A percentile compares a stretch with the other conserved stretches of the same genome.
These are phyloP conservation scores for Pyrus pyrifolia DNA, from an alignment of 306 rosid genomes.

Conservation along the genomic window DNA sequence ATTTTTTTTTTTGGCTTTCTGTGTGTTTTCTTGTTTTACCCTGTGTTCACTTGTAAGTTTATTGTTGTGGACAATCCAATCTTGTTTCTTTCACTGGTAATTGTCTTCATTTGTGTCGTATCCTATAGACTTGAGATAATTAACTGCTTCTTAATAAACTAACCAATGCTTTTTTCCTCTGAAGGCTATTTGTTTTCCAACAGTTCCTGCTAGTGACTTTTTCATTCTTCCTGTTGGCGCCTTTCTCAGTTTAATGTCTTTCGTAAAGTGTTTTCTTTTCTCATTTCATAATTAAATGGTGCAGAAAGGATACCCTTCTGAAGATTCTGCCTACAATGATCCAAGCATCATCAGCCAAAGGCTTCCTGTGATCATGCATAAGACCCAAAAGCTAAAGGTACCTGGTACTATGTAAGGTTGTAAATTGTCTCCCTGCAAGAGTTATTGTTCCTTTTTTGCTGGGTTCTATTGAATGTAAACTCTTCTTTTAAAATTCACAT, in stretches of 20 bases:
- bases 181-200: not conserved
- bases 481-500: not conserved
- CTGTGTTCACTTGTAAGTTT: not conserved
- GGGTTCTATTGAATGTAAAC: conserved; percentile 18
- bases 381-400: conserved; percentile 63
- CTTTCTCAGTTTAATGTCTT: not conserved
- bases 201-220: not conserved
- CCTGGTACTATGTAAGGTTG: conserved; percentile 45
- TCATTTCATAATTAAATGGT: conserved; percentile 21
- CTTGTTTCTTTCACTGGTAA: not conserved
- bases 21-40: too few relatives aligned
- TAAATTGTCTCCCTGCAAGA: conserved; percentile 27
- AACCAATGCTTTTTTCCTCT: not conserved
- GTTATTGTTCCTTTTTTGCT: conserved; percentile 10
- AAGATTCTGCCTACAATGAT: conserved; percentile 72
- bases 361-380: conserved; percentile 63
- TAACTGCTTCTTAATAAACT: not conserved
- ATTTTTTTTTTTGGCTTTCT: too few relatives aligned
- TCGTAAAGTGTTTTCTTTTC: not conserved
- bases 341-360: conserved; percentile 67
- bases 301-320: conserved; percentile 83
- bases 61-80: too few relatives aligned
- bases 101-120: not conserved
- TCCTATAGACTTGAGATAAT: not conserved
- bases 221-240: not conserved